phyloP scores from a whole-genome alignment of 169 alveolate genomes.

The Plasmodium chabaudi region DNA sequence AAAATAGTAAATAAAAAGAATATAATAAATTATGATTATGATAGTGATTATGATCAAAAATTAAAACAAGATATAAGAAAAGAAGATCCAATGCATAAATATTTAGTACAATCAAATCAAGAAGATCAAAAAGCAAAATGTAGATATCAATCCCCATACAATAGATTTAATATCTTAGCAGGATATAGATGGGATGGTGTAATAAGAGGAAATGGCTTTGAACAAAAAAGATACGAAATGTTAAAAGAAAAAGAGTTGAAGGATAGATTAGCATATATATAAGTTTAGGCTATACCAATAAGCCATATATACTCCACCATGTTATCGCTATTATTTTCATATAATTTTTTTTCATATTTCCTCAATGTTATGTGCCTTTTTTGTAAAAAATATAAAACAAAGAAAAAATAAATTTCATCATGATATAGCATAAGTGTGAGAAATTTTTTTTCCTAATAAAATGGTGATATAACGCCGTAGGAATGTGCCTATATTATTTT shows the following conservation, averaged over 20 bases:
- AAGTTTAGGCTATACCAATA: no score
- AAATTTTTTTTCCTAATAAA: no score
- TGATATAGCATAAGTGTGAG: no score
- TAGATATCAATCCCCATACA: slow-evolving; percentile 88
- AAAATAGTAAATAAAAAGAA: slow-evolving; percentile 40
- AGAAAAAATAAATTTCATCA: no score
- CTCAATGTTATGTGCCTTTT: neutral
- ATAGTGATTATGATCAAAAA: slow-evolving; percentile 63
- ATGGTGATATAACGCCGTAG: no score
- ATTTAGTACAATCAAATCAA: neutral
- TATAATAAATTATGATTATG: slow-evolving; percentile 64
- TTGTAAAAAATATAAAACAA: no score
- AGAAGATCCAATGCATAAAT: slow-evolving; percentile 74
- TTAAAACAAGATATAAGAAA: slow-evolving; percentile 54
- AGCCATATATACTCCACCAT: no score
- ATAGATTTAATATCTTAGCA: slow-evolving; percentile 93
- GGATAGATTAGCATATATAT: slow-evolving; percentile 22
- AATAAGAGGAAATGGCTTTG: slow-evolving; percentile 95
- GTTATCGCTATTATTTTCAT: neutral
- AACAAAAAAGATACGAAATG: slow-evolving; percentile 85
- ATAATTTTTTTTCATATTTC: neutral
- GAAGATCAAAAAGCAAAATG: slow-evolving; percentile 86
- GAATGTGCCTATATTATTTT: no score
- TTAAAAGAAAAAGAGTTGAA: slow-evolving; percentile 47
- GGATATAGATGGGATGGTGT: slow-evolving; percentile 98